Evolutionary conservation across 116 monocot species (phyloP).

Genomic region (Zostera marina): DNA sequence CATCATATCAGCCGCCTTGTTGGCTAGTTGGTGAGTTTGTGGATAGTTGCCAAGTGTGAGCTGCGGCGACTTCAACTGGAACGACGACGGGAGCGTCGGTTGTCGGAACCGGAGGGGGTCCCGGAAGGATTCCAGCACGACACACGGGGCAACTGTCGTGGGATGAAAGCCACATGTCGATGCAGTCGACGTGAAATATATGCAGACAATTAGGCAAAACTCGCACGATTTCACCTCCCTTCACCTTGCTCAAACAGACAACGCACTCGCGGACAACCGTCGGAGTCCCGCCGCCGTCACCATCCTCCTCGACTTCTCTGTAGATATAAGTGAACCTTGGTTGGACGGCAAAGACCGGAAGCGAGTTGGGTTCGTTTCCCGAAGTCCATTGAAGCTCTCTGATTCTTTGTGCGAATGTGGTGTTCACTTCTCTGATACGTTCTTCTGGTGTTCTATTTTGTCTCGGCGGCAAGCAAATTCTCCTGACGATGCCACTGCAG

Average conservation of each 20-base stretch:
- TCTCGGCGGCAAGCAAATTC: no score
- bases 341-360: neutral
- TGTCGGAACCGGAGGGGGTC: no score
- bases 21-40: no score
- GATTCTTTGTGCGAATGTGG: no score
- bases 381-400: no score
- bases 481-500: no score
- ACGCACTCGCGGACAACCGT: slow-evolving; percentile 13
- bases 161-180: slow-evolving; percentile 22
- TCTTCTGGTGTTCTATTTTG: no score
- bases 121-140: neutral
- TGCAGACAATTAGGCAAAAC: slow-evolving; percentile 13
- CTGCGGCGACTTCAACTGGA: no score
- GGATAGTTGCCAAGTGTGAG: no score
- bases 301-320: neutral
- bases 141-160: slow-evolving; percentile 19
- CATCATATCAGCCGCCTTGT: no score
- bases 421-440: no score
- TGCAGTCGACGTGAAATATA: slow-evolving; percentile 18
- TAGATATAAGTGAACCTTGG: neutral
- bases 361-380: no score
- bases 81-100: neutral
- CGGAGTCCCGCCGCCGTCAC: slow-evolving; percentile 9
- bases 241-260: slow-evolving; percentile 11
- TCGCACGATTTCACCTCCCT: slow-evolving; percentile 13